These are phyloP conservation scores for Quambalaria eucalypti DNA, from an alignment of 1,284 basidiomycete genomes.

Conservation along the genomic window DNA sequence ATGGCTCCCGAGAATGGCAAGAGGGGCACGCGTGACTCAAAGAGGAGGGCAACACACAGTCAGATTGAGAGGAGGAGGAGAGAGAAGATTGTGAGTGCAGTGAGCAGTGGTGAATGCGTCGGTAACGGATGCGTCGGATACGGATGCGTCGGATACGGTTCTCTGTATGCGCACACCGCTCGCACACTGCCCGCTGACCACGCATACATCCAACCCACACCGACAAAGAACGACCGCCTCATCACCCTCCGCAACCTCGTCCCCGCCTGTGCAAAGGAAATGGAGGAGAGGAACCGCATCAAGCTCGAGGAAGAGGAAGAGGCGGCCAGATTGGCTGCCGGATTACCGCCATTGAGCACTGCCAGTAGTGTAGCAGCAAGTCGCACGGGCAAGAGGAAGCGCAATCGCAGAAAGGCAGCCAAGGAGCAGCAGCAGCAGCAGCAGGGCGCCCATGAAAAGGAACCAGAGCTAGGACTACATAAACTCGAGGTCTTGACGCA, in stretches of 20 bases:
- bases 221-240: conserved; percentile 9
- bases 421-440: conserved; percentile 9
- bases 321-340: conserved; percentile 2
- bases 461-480: conserved; percentile 35
- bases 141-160: too few relatives aligned
- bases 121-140: too few relatives aligned
- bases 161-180: too few relatives aligned
- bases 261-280: conserved; percentile 19
- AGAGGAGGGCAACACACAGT: conserved; percentile 27
- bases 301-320: conserved; percentile 28
- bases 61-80: conserved; percentile 15
- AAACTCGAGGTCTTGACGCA: conserved; percentile 38
- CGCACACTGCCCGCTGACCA: too few relatives aligned
- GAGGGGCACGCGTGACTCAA: conserved; percentile 29
- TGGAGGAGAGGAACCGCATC: conserved; percentile 23
- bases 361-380: too few relatives aligned
- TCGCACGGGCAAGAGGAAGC: conserved; percentile 27
- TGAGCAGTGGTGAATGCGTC: neutral
- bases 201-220: neutral
- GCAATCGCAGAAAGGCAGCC: conserved; percentile 24
- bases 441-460: conserved; percentile 16
- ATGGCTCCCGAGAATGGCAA: neutral
- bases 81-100: conserved; percentile 12
- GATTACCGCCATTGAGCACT: too few relatives aligned
- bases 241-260: conserved; percentile 15